phyloP scores from a whole-genome alignment of 2,329 filamentous ascomycete genomes.

The Aciculosporium take region DNA sequence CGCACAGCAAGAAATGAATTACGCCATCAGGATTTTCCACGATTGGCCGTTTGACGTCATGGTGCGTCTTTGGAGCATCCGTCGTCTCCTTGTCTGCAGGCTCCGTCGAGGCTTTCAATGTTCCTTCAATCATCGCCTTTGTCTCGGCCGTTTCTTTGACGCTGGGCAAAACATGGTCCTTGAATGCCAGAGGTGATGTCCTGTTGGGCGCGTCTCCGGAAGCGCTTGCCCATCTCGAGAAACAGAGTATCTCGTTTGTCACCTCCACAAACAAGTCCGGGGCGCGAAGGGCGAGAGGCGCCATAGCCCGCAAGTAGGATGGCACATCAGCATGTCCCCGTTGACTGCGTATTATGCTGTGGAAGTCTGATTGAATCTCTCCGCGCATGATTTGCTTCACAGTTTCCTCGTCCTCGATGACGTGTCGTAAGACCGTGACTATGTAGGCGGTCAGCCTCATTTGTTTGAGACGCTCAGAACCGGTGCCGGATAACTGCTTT shows the following conservation, averaged over 20 bases:
- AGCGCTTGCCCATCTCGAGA: slow-evolving; percentile 43
- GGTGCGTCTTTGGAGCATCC: slow-evolving; percentile 47
- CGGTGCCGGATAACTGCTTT: slow-evolving; percentile 72
- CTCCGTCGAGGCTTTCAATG: slow-evolving; percentile 48
- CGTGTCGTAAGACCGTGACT: slow-evolving; percentile 77
- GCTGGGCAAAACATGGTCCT: slow-evolving; percentile 13
- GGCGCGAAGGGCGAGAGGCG: slow-evolving; percentile 64
- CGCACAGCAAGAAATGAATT: slow-evolving; percentile 84
- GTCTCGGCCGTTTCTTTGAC: slow-evolving; percentile 3
- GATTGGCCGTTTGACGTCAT: slow-evolving; percentile 65
- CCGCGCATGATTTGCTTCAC: slow-evolving; percentile 83
- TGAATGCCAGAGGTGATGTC: slow-evolving; percentile 26
- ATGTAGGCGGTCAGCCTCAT: slow-evolving; percentile 45
- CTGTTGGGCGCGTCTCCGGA: slow-evolving; percentile 18
- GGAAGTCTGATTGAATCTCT: slow-evolving; percentile 71
- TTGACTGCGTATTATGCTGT: slow-evolving; percentile 33
- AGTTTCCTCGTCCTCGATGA: slow-evolving; percentile 86
- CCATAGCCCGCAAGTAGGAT: slow-evolving; percentile 61
- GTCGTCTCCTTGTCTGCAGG: slow-evolving; percentile 42
- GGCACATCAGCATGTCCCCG: slow-evolving; percentile 51
- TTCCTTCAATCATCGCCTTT: slow-evolving; percentile 16
- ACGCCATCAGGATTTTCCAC: slow-evolving; percentile 91
- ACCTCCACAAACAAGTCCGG: slow-evolving; percentile 79
- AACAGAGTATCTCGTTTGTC: slow-evolving; percentile 69
- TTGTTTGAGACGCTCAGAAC: slow-evolving; percentile 55